Conservation (phyloP, 139 green algal species). For the Trebouxia sp. region DNA sequence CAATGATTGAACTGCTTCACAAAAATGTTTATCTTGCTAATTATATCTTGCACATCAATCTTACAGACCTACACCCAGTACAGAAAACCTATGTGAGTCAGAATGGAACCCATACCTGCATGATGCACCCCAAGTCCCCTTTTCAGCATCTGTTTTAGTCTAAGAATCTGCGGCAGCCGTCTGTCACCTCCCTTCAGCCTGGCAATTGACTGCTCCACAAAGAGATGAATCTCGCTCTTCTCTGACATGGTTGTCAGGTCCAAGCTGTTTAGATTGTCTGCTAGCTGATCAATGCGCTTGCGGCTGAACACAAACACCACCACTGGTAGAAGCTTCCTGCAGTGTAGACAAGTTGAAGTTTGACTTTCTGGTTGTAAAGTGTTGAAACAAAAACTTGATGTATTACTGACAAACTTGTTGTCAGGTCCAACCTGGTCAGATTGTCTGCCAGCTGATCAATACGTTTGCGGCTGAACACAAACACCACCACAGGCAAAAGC, state of each 20-base stretch:
- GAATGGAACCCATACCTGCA: slow-evolving; percentile 50
- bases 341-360: neutral
- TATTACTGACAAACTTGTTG: no score
- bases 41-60: no score
- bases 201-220: slow-evolving; percentile 54
- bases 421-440: slow-evolving; percentile 70
- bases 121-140: slow-evolving; percentile 94
- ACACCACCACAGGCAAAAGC: slow-evolving; percentile 83
- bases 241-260: slow-evolving; percentile 77
- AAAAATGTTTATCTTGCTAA: slow-evolving; percentile 71
- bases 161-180: slow-evolving; percentile 84
- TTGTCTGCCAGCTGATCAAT: slow-evolving; percentile 59
- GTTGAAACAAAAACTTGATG: no score
- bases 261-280: slow-evolving; percentile 48
- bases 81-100: neutral
- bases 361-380: no score
- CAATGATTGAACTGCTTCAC: slow-evolving; percentile 54
- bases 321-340: slow-evolving; percentile 71
- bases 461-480: slow-evolving; percentile 90
- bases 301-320: slow-evolving; percentile 93
- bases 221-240: slow-evolving; percentile 78
- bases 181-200: slow-evolving; percentile 77
- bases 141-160: slow-evolving; percentile 83
- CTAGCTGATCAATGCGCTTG: slow-evolving; percentile 69
- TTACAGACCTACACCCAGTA: neutral